Percentiles rank a stretch among this genome's conserved stretches.
Conservation (phyloP, 345 rosid genomes). For the Nephelium lappaceum region DNA sequence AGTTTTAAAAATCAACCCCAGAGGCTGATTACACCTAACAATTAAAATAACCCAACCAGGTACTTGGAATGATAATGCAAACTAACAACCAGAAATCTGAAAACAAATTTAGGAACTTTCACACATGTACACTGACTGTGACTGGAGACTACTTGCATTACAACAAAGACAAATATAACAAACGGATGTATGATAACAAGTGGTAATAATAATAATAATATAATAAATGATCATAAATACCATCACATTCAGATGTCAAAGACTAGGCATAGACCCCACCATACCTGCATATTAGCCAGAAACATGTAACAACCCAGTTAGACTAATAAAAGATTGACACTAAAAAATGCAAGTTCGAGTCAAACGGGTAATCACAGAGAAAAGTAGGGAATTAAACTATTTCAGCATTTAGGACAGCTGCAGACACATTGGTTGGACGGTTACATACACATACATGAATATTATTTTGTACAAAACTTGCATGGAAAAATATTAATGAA, state of each 20-base stretch:
- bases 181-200: not conserved
- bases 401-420: conserved; percentile 23
- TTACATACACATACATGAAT: not conserved
- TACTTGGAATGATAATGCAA: conserved; percentile 9
- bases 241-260: conserved; percentile 19
- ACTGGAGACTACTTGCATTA: conserved; percentile 16
- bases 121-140: conserved; percentile 23
- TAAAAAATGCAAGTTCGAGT: conserved; percentile 30
- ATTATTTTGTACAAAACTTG: not conserved
- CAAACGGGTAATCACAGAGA: conserved; percentile 37
- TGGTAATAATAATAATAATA: no score
- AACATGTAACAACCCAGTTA: conserved; percentile 19
- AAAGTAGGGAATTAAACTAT: not conserved
- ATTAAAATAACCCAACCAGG: conserved; percentile 19
- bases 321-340: conserved; percentile 30
- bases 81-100: conserved; percentile 21
- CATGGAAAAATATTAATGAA: not conserved
- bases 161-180: conserved; percentile 9
- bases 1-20: conserved; percentile 23
- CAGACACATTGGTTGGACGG: conserved; percentile 49
- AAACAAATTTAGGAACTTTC: conserved; percentile 31
- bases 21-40: conserved; percentile 8
- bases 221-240: not conserved
- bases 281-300: not conserved
- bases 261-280: conserved; percentile 35